A percentile compares a stretch with the other conserved stretches of the same genome.
Evolutionary conservation across 768 basidiomycete genomes (phyloP).

Genomic region (Psilocybe sp.): DNA sequence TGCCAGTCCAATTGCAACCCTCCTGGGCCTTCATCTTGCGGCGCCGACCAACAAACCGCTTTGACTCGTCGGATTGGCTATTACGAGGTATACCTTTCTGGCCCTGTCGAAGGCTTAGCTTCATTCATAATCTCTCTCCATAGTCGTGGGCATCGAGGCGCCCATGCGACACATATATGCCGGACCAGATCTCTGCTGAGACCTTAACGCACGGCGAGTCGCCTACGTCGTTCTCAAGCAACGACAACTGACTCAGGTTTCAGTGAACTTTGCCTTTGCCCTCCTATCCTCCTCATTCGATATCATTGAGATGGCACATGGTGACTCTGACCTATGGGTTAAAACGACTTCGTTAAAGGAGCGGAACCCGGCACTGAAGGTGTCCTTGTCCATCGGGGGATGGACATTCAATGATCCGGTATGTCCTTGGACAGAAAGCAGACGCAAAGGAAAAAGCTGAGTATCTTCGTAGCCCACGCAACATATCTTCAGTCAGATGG

Average conservation of each 20-base stretch:
- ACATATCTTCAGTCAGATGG: conserved; percentile 20
- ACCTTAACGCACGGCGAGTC: conserved; percentile 16
- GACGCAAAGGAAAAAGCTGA: too few relatives aligned
- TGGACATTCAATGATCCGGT: too few relatives aligned
- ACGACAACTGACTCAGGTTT: too few relatives aligned
- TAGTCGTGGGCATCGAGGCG: background rate
- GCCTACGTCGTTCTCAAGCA: too few relatives aligned
- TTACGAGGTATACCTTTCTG: conserved; percentile 15
- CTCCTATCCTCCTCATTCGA: conserved; percentile 17
- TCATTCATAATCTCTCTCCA: too few relatives aligned
- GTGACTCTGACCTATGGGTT: conserved; percentile 17
- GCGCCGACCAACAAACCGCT: conserved; percentile 19
- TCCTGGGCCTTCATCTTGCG: conserved; percentile 8
- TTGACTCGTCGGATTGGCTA: conserved; percentile 21
- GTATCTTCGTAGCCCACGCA: conserved; percentile 13
- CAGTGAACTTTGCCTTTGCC: conserved; percentile 25
- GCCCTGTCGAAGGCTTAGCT: background rate
- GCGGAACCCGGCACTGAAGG: conserved; percentile 18
- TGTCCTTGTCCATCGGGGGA: conserved; percentile 21
- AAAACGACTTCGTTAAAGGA: conserved; percentile 22
- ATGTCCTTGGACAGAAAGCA: too few relatives aligned
- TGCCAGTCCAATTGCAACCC: conserved; percentile 9
- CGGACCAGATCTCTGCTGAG: conserved; percentile 18
- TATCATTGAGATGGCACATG: conserved; percentile 19
- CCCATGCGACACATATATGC: conserved; percentile 14